A percentile compares a stretch with the other conserved stretches of the same genome.
phyloP scores from a whole-genome alignment of 352 stramenopile genomes.

The Globisporangium sylvaticum region DNA sequence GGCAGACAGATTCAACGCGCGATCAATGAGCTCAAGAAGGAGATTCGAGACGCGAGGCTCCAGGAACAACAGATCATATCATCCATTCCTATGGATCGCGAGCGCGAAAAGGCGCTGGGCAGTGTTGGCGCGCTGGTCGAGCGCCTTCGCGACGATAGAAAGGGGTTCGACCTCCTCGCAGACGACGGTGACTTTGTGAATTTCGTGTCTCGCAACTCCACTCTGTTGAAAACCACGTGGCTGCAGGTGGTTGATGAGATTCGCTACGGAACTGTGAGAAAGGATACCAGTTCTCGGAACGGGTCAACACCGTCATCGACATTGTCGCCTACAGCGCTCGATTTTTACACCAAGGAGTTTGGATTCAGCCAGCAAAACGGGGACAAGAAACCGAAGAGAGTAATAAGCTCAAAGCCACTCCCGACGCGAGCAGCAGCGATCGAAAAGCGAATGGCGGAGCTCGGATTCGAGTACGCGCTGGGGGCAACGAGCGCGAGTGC shows the following conservation, averaged over 20 bases:
- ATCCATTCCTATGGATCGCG: background rate
- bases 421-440: slow-evolving; percentile 36
- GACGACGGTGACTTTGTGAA: slow-evolving; percentile 51
- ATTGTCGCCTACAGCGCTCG: slow-evolving; percentile 11
- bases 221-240: slow-evolving; percentile 41
- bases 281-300: background rate
- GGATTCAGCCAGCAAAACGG: slow-evolving; percentile 10
- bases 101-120: slow-evolving; percentile 1
- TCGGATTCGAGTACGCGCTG: slow-evolving; percentile 39
- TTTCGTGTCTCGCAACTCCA: slow-evolving; percentile 58
- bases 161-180: slow-evolving; percentile 32
- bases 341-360: slow-evolving; percentile 45
- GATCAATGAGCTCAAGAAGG: slow-evolving; percentile 26
- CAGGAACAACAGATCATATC: background rate
- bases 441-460: slow-evolving; percentile 30
- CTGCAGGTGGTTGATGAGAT: slow-evolving; percentile 45
- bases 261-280: slow-evolving; percentile 20
- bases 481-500: slow-evolving; percentile 2
- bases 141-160: slow-evolving; percentile 27
- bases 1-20: slow-evolving; percentile 26
- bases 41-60: slow-evolving; percentile 17
- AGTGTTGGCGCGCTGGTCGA: slow-evolving; percentile 38
- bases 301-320: background rate
- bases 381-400: background rate
- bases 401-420: slow-evolving; percentile 20